phyloP scores from a whole-genome alignment of 2,329 filamentous ascomycete species.

The Cladophialophora immunda region DNA sequence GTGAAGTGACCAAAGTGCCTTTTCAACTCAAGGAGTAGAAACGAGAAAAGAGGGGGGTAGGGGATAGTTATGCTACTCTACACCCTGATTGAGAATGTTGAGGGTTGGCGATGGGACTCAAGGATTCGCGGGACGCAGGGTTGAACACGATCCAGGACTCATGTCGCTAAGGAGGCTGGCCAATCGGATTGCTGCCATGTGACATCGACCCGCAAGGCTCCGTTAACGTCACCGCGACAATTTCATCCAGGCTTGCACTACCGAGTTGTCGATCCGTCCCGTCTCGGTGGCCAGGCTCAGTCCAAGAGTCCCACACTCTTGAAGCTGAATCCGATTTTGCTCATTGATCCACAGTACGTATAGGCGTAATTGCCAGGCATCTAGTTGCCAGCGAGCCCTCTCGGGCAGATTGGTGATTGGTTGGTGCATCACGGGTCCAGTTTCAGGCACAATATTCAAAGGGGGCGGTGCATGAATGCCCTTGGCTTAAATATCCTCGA shows the following conservation, averaged over 20 bases:
- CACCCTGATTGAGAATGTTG: neutral
- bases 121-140: neutral
- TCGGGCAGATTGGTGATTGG: neutral
- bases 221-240: neutral
- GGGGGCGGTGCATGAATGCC: neutral
- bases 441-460: neutral
- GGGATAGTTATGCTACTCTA: neutral
- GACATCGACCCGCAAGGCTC: neutral
- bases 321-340: neutral
- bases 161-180: neutral
- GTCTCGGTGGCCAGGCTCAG: neutral
- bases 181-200: neutral
- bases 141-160: slow-evolving; percentile 1
- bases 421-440: neutral
- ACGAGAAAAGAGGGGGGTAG: neutral
- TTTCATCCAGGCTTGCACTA: neutral
- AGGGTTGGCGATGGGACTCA: neutral
- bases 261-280: neutral
- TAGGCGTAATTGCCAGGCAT: neutral
- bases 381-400: neutral
- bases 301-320: neutral
- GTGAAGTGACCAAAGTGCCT: neutral
- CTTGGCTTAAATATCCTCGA: neutral
- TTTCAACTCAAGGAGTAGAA: neutral
- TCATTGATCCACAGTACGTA: neutral